Percentiles rank a stretch among this genome's conserved stretches.
Evolutionary conservation across 345 rosid genomes (phyloP).

Genomic region (Gossypium longicalyx): DNA sequence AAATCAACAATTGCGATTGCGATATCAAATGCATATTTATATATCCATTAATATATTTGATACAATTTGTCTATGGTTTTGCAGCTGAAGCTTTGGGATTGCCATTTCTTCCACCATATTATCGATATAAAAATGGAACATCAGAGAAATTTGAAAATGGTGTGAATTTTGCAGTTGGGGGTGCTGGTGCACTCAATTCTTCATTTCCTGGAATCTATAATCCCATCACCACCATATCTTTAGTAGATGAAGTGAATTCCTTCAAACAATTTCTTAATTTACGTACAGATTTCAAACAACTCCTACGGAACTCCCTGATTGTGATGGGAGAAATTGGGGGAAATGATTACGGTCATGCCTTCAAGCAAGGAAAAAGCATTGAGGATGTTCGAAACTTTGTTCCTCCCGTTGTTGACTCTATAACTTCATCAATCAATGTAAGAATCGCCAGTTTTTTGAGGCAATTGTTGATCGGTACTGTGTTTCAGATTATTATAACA

Average conservation of each 20-base stretch:
- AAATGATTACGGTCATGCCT: conserved; percentile 39
- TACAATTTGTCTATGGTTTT: not conserved
- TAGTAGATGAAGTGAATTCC: conserved; percentile 32
- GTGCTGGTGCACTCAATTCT: conserved; percentile 44
- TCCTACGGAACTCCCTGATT: conserved; percentile 32
- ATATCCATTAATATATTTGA: not conserved
- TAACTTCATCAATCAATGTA: conserved; percentile 37
- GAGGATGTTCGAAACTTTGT: conserved; percentile 25
- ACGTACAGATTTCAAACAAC: conserved; percentile 30
- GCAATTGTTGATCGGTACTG: too few species aligned
- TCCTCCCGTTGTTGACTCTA: conserved; percentile 30
- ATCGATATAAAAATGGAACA: conserved; percentile 26
- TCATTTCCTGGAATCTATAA: conserved; percentile 24
- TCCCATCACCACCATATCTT: conserved; percentile 25
- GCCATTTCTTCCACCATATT: conserved; percentile 35
- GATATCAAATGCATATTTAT: not conserved
- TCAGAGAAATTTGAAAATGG: conserved; percentile 26
- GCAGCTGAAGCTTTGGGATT: conserved; percentile 49
- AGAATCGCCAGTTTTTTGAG: not conserved
- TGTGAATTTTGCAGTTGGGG: conserved; percentile 49
- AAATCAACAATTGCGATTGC: too few species aligned
- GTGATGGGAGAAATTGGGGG: conserved; percentile 61
- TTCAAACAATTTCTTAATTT: conserved; percentile 34
- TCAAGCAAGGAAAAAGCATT: conserved; percentile 19
- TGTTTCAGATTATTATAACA: not conserved